phyloP scores from a whole-genome alignment of 495 filamentous ascomycete genomes.

The Penicillium crystallinum region DNA sequence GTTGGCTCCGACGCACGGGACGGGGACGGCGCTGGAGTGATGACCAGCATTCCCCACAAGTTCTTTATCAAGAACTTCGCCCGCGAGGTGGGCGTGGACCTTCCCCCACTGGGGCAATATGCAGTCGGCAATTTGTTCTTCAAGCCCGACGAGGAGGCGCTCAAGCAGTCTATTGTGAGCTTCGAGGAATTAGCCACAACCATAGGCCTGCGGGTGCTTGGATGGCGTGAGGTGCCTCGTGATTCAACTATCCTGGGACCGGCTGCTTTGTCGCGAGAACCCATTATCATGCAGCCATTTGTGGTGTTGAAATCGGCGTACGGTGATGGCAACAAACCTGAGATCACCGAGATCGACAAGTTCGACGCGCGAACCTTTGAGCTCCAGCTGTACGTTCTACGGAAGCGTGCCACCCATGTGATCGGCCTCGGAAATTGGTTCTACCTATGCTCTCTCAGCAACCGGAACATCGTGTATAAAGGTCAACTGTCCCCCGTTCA shows the following conservation, averaged over 20 bases:
- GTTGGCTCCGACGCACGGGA: constrained; percentile 97
- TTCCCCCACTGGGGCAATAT: constrained; percentile 90
- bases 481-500: constrained; percentile 93
- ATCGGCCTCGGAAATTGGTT: constrained; percentile 99
- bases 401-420: constrained; percentile 90
- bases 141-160: constrained; percentile 84
- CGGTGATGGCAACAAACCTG: constrained; percentile 78
- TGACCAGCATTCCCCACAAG: constrained; percentile 98
- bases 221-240: constrained; percentile 92
- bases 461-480: constrained; percentile 99
- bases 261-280: constrained; percentile 89
- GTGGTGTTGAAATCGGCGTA: constrained; percentile 85
- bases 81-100: constrained; percentile 75
- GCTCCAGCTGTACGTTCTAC: constrained; percentile 86
- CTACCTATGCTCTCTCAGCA: constrained; percentile 95
- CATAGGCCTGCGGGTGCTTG: constrained; percentile 83
- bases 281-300: constrained; percentile 91
- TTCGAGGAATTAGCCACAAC: constrained; percentile 91
- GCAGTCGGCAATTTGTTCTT: constrained; percentile 98
- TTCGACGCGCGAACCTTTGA: constrained; percentile 89
- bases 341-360: constrained; percentile 66
- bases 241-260: constrained; percentile 92
- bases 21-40: constrained; percentile 96
- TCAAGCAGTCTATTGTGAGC: constrained; percentile 78
- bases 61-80: constrained; percentile 99